Conservation (phyloP, 768 basidiomycete species). For the Mycena polygramma region DNA sequence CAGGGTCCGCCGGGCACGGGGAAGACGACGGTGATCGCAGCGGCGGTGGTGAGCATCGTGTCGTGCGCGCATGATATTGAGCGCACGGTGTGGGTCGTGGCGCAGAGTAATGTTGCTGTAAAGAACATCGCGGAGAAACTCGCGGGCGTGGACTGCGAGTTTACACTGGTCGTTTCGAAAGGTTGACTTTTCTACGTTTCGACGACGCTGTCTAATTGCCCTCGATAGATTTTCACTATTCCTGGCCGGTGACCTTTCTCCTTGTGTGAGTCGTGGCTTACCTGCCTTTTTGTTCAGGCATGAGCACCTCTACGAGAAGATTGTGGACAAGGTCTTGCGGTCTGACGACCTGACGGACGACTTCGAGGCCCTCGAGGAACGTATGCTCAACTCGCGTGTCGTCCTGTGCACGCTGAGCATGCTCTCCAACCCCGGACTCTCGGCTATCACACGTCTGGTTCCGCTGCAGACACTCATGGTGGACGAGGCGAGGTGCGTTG, state of each 20-base stretch:
- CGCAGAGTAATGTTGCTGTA: constrained; percentile 84
- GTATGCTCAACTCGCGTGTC: constrained; percentile 57
- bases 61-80: constrained; percentile 43
- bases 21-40: constrained; percentile 70
- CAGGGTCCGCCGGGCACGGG: constrained; percentile 75
- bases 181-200: constrained; percentile 3
- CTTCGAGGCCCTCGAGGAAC: constrained; percentile 40
- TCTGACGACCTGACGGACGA: constrained; percentile 51
- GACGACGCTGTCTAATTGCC: background rate
- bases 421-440: constrained; percentile 58
- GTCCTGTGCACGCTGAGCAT: constrained; percentile 79
- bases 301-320: constrained; percentile 72
- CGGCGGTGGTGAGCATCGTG: constrained; percentile 56
- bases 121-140: constrained; percentile 87
- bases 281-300: constrained; percentile 62
- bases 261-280: constrained; percentile 19
- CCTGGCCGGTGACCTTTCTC: constrained; percentile 63
- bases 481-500: constrained; percentile 56
- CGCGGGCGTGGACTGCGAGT: constrained; percentile 61
- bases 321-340: constrained; percentile 62
- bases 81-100: constrained; percentile 71
- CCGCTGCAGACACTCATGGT: constrained; percentile 59
- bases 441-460: constrained; percentile 43
- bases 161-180: constrained; percentile 74
- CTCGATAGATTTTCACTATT: constrained; percentile 64